phyloP scores from a whole-genome alignment of 2,329 filamentous ascomycete species.

The Aspergillus fischeri region DNA sequence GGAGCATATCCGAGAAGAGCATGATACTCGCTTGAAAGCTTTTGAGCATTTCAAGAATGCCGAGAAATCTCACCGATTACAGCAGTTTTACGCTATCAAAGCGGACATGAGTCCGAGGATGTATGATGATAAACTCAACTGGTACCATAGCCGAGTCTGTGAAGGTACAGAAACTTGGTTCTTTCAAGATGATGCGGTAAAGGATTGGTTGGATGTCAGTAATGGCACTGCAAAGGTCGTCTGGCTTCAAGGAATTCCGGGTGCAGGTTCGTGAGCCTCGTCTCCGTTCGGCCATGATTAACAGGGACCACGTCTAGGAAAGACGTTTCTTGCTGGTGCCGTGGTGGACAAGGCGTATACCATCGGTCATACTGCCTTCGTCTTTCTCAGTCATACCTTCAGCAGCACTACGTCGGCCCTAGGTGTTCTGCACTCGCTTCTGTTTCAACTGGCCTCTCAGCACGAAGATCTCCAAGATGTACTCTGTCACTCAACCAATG shows the following conservation, averaged over 20 bases:
- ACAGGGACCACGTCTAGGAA: neutral
- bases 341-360: slow-evolving; percentile 10
- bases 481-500: slow-evolving; percentile 13
- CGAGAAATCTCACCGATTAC: neutral
- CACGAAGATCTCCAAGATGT: slow-evolving; percentile 18
- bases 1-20: slow-evolving; percentile 2
- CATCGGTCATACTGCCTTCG: neutral
- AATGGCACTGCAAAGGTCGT: neutral
- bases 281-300: no score
- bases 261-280: slow-evolving; percentile 7
- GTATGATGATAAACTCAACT: slow-evolving; percentile 4
- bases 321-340: slow-evolving; percentile 10
- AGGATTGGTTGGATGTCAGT: slow-evolving; percentile 1
- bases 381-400: slow-evolving; percentile 6
- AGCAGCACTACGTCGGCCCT: slow-evolving; percentile 10
- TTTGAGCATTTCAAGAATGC: slow-evolving; percentile 5
- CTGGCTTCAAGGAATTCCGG: slow-evolving; percentile 23
- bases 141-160: neutral
- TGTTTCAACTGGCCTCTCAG: slow-evolving; percentile 19
- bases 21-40: slow-evolving; percentile 1
- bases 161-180: slow-evolving; percentile 3
- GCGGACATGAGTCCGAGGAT: neutral
- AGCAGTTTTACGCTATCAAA: slow-evolving; percentile 1
- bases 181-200: slow-evolving; percentile 3
- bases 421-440: slow-evolving; percentile 19